Base-by-base conservation (phyloP, 129 eudicot species). In the Ambrosia trifida region DNA sequence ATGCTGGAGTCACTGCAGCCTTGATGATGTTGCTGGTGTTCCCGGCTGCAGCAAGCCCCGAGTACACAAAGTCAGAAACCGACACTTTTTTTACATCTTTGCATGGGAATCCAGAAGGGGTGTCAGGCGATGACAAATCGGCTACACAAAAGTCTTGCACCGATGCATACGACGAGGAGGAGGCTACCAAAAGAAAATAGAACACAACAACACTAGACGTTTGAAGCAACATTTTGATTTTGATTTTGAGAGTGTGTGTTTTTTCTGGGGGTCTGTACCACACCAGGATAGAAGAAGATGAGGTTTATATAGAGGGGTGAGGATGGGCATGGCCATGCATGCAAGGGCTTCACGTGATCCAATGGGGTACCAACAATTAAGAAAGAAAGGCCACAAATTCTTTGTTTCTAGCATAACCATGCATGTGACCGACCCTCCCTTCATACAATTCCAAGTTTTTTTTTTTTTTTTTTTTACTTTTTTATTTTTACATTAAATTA, bases 1-100 rank as follows among this genome's bases (percentile, higher is more conserved):
- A 89, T 4, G 96, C 98, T 5, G 98, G 95, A 11, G 95, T 87
- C 5, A 93, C 98, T 6, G 98, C 96, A 10, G 98, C 98, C 30
- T 63, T 80, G 66, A 93, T 89, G 82, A 93, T 12, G 66, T 89
- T 89, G 64, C 63, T 63, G 13, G 96, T 89, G 92, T 87, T 93
- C 6, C 96, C 98, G 8, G 88, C 75, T 18, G 65, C 71, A 7
- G 69, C 92, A 11, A 93, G 76, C 36, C 88, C 95, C 2, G 84
- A 78, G 93, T 40, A 89, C 5, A 72, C 84, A 20, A 93, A 93
- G 60, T 89, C 92, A 28, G 81, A 68, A 1, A 41, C 96, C 0
- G 88, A 72, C 17, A 93, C 52, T 9, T 53, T 68, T 33, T 84
- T 65, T 2, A 63, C 62, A 19, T 85, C 85, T 83, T 91, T 91